A percentile compares a stretch with the other conserved stretches of the same genome.
These are phyloP conservation scores for Penicillium sp. DNA, from an alignment of 2,329 filamentous ascomycete species.

Conservation along the genomic window DNA sequence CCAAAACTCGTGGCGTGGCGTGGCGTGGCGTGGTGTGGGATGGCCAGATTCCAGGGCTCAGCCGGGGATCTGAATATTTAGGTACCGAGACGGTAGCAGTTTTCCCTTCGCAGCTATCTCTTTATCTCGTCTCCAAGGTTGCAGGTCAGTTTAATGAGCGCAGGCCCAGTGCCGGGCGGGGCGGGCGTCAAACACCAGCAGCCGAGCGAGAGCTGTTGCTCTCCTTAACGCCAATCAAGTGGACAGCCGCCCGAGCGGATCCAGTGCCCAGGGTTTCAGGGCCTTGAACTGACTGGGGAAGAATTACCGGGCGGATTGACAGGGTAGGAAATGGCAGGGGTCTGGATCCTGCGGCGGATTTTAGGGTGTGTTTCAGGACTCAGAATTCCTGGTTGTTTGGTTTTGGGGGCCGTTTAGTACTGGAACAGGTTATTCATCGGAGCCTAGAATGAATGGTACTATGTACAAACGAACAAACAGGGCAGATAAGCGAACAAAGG, in stretches of 20 bases:
- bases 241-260: neutral
- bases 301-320: neutral
- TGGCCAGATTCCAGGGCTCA: no score
- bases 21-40: no score
- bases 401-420: no score
- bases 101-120: no score
- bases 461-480: neutral
- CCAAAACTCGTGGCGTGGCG: no score
- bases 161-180: constrained; percentile 35
- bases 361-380: constrained; percentile 40
- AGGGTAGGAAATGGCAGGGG: no score
- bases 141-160: constrained; percentile 24
- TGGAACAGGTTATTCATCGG: no score
- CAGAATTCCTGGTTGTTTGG: no score
- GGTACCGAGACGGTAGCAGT: no score
- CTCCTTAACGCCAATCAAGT: neutral
- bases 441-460: neutral
- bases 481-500: neutral
- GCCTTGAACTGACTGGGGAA: neutral
- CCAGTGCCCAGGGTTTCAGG: neutral
- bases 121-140: no score
- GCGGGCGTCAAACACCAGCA: constrained; percentile 22
- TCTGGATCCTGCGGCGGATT: neutral
- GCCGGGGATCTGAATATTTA: no score
- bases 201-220: no score